Evolutionary conservation across 2,329 filamentous ascomycete genomes (phyloP), one percentile per base, ranked within the genome.

Genomic region (Alternaria triticimaculans): DNA sequence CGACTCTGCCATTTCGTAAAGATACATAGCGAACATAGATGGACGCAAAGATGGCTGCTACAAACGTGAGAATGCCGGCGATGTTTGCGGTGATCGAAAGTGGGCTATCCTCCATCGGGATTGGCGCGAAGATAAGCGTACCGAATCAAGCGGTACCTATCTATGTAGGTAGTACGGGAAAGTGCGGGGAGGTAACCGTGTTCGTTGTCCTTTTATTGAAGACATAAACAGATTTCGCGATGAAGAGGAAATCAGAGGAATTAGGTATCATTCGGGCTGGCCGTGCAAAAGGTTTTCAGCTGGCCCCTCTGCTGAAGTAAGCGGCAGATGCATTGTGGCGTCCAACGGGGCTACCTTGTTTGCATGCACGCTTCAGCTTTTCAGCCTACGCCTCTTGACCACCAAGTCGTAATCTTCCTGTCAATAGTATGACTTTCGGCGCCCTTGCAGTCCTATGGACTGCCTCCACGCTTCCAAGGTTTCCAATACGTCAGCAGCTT

Each of bases 401-500:
- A 9, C 5, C 4, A 9, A 3, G n/a, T 37, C 6, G 14, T 14
- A 33, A 0, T 0, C 1, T 2, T 8, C 0, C 30, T 33, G 6
- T 15, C 6, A 33, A 1, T 14, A 0, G 12, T 6, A 30, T 14
- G 0, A 7, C 5, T 3, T 30, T 14, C 28, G 5, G 14, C 0
- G 6, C 6, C 14, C 6, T 14, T 4, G 12, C 15, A 2, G 3
- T 33, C 15, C 3, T 3, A 0, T 7, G 6, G 5, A 33, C 14
- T 15, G 6, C 4, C 14, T 8, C 14, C 30, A 5, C 14, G 6
- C 6, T 37, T 8, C 14, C 30, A 5, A 6, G 6, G 3, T 37
- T 37, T 5, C 14, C 30, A 3, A 14, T 37, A 15, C 14, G 5
- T 37, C 30, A 15, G 30, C 6, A 8, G 14, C 15, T 15, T 15